phyloP scores from a whole-genome alignment of 352 stramenopile genomes.

The Halophytophthora polymorphica region DNA sequence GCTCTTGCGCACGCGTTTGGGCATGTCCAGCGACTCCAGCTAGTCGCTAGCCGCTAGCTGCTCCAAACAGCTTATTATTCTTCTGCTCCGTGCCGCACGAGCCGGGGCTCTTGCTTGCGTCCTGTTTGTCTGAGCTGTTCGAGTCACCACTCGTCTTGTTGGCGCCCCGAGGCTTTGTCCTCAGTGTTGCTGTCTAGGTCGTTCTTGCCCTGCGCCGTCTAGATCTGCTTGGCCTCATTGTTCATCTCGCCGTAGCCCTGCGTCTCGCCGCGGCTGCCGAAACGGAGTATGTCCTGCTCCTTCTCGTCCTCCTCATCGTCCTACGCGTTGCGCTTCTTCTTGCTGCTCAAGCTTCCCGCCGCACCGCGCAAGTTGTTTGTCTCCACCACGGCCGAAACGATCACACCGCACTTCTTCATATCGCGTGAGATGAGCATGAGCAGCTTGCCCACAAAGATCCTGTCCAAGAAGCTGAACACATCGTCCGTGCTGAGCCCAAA shows the following conservation, averaged over 20 bases:
- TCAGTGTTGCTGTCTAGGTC: constrained; percentile 58
- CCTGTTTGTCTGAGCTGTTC: constrained; percentile 34
- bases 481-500: constrained; percentile 95
- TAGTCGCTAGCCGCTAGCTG: constrained; percentile 31
- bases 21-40: constrained; percentile 74
- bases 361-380: constrained; percentile 38
- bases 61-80: constrained; percentile 39
- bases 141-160: constrained; percentile 21
- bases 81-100: constrained; percentile 18
- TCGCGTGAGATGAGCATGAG: constrained; percentile 93
- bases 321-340: constrained; percentile 58
- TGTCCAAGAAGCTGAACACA: constrained; percentile 87
- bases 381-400: constrained; percentile 46
- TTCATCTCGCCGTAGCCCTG: constrained; percentile 91
- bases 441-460: constrained; percentile 91
- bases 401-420: constrained; percentile 87
- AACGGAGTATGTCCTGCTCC: constrained; percentile 85
- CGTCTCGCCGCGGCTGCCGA: constrained; percentile 76
- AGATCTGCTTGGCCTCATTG: constrained; percentile 92
- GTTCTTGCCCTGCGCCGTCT: constrained; percentile 49
- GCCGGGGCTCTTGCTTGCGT: constrained; percentile 26
- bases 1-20: constrained; percentile 80
- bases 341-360: constrained; percentile 28
- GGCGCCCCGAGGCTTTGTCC: constrained; percentile 39
- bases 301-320: constrained; percentile 88